Evolutionary conservation across 176 grass and related monocot species (phyloP).

Genomic region (Avena eriantha): DNA sequence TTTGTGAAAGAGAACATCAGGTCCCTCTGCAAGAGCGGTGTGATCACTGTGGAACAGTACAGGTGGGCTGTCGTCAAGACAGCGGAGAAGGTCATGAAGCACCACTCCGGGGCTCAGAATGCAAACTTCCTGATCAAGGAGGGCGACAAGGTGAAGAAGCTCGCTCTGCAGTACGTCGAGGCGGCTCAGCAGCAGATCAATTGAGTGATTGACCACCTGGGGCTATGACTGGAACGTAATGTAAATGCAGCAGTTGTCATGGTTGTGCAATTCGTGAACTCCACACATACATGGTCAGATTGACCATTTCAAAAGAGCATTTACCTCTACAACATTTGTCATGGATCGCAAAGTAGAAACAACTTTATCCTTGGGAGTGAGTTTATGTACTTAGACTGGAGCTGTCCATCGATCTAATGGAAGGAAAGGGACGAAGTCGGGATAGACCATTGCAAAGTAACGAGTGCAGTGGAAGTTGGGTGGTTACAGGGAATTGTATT

Average conservation of each 20-base stretch:
- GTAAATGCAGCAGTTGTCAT: not conserved
- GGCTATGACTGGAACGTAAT: not conserved
- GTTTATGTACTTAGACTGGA: no score
- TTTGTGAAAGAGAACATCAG: conserved; percentile 95
- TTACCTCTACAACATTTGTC: not conserved
- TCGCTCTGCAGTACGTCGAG: conserved; percentile 86
- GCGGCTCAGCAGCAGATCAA: conserved; percentile 64
- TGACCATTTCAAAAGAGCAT: not conserved
- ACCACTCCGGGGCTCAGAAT: conserved; percentile 69
- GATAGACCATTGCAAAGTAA: not conserved
- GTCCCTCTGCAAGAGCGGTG: conserved; percentile 90
- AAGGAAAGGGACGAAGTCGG: not conserved
- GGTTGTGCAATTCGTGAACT: not conserved
- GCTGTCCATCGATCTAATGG: no score
- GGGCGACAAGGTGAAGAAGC: conserved; percentile 94
- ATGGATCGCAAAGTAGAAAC: not conserved
- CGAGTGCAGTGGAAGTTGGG: no score
- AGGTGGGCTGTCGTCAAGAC: conserved; percentile 72
- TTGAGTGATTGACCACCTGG: not conserved
- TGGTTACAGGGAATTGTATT: not conserved
- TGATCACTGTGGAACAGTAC: conserved; percentile 81
- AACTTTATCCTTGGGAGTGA: no score
- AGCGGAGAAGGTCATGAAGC: conserved; percentile 85
- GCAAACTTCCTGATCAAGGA: conserved; percentile 93
- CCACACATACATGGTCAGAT: not conserved